phyloP scores from a whole-genome alignment of 2,329 filamentous ascomycete species.

The Phyllosticta ampelicida region DNA sequence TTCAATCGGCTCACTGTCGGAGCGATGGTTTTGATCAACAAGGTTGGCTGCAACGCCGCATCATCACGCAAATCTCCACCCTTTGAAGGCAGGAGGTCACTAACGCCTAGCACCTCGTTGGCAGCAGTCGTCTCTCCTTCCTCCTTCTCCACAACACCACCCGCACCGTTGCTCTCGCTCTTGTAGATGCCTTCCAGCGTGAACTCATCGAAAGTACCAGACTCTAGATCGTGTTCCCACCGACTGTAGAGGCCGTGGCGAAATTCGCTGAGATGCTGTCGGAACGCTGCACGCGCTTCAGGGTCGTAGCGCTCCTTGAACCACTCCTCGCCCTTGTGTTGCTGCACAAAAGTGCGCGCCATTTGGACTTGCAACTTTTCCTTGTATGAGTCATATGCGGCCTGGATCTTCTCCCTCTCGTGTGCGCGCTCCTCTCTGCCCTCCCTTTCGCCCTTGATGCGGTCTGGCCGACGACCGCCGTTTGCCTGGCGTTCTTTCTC shows the following conservation, averaged over 20 bases:
- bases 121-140: constrained; percentile 87
- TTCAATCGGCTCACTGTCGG: constrained; percentile 91
- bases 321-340: constrained; percentile 95
- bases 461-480: constrained; percentile 48
- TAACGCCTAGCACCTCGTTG: constrained; percentile 85
- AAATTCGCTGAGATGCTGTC: constrained; percentile 65
- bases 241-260: constrained; percentile 69
- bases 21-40: constrained; percentile 96
- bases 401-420: constrained; percentile 68
- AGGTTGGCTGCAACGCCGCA: constrained; percentile 74
- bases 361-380: constrained; percentile 58
- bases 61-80: constrained; percentile 86
- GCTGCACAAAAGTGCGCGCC: constrained; percentile 79
- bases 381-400: constrained; percentile 56
- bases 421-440: constrained; percentile 64
- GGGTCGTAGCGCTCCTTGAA: constrained; percentile 91
- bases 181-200: constrained; percentile 91
- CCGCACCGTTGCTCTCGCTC: constrained; percentile 77
- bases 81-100: constrained; percentile 74
- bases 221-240: constrained; percentile 81
- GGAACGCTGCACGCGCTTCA: constrained; percentile 66
- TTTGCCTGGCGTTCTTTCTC: constrained; percentile 62
- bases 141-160: constrained; percentile 82
- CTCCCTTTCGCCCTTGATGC: constrained; percentile 53
- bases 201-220: constrained; percentile 85